These are phyloP conservation scores for Aspergillus sp. DNA, from an alignment of 2,329 filamentous ascomycete species.

Conservation along the genomic window DNA sequence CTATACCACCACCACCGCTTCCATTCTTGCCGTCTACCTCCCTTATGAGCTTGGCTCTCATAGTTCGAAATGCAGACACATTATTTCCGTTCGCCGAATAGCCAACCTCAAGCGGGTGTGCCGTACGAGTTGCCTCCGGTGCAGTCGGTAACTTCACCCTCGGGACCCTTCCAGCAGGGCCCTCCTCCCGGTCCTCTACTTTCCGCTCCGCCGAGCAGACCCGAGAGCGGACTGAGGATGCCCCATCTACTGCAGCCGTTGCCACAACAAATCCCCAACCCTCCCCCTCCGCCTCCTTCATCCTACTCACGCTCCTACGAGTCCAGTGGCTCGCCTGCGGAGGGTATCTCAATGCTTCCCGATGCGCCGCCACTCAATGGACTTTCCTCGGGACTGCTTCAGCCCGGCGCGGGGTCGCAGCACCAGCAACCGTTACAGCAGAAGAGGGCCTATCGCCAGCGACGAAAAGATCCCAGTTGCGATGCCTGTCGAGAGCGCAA, in stretches of 20 bases:
- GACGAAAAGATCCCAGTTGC: conserved; percentile 94
- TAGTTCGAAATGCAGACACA: conserved; percentile 32
- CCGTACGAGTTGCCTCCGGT: conserved; percentile 36
- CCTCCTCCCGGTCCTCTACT: conserved; percentile 27
- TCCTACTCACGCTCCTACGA: conserved; percentile 42
- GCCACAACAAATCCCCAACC: conserved; percentile 23
- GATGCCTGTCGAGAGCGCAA: conserved; percentile 89
- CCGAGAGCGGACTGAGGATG: conserved; percentile 42
- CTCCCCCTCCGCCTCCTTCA: conserved; percentile 24
- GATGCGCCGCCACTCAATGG: conserved; percentile 40
- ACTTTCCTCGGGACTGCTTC: conserved; percentile 31
- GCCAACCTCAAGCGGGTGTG: conserved; percentile 23
- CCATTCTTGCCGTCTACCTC: conserved; percentile 5
- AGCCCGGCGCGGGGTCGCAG: conserved; percentile 52
- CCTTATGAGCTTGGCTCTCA: conserved; percentile 19
- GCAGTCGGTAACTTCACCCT: conserved; percentile 36
- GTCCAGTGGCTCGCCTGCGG: conserved; percentile 40
- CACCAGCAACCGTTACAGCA: conserved; percentile 66
- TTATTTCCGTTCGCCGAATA: conserved; percentile 30
- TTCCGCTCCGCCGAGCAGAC: conserved; percentile 40
- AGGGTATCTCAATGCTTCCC: conserved; percentile 33
- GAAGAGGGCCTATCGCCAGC: conserved; percentile 91
- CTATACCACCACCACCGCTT: neutral
- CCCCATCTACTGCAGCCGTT: conserved; percentile 42
- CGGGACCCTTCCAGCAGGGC: conserved; percentile 26